phyloP scores from a whole-genome alignment of 257 asterid species.

The Phtheirospermum japonicum region DNA sequence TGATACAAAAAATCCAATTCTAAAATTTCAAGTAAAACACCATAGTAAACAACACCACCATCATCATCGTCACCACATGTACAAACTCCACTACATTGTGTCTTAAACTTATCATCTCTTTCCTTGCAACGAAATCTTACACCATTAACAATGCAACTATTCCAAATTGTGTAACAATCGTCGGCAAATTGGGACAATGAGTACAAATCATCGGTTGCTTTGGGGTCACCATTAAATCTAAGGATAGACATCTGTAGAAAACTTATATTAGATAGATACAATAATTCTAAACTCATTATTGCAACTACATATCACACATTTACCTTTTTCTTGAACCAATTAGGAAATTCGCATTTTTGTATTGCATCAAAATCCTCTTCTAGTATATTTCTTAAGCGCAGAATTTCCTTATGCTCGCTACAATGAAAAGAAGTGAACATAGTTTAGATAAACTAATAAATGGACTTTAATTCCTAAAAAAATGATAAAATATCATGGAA shows the following conservation, averaged over 20 bases:
- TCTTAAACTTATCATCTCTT: not conserved
- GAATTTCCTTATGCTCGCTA: not conserved
- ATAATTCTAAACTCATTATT: too few relatives aligned
- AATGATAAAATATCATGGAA: too few relatives aligned
- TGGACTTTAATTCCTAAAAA: too few relatives aligned
- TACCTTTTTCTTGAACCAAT: not conserved
- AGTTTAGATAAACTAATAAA: too few relatives aligned
- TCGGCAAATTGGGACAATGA: too few relatives aligned
- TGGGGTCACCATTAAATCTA: not conserved
- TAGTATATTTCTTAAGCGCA: not conserved
- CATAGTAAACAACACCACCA: not conserved
- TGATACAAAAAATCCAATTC: not conserved
- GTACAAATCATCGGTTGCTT: too few relatives aligned
- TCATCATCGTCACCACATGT: not conserved
- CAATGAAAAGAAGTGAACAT: too few relatives aligned
- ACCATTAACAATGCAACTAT: too few relatives aligned
- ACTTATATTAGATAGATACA: not conserved
- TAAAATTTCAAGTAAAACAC: constrained; percentile 1
- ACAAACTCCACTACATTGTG: not conserved
- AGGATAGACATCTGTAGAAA: not conserved
- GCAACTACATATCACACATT: not conserved
- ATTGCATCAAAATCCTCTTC: not conserved
- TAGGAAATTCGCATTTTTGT: too few relatives aligned
- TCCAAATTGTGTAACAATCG: too few relatives aligned
- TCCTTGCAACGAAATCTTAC: not conserved